These are phyloP conservation scores for Toxoplasma gondii DNA, from an alignment of 169 alveolate species.

Conservation along the genomic window DNA sequence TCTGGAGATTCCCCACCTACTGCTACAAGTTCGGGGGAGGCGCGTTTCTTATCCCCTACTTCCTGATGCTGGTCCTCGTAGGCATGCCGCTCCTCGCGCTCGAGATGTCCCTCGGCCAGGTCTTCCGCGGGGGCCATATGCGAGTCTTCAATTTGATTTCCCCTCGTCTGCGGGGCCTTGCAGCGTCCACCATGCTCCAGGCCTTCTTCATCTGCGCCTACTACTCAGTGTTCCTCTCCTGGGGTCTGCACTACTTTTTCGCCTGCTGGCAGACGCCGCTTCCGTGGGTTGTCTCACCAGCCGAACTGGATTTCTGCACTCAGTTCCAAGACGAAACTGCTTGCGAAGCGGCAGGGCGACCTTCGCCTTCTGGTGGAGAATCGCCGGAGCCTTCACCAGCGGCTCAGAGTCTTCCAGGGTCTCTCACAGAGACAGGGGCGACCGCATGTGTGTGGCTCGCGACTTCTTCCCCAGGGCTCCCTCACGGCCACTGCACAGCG, in stretches of 20 bases:
- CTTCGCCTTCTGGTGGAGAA: not conserved
- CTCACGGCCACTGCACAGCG: slow-evolving; percentile 16
- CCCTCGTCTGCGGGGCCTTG: slow-evolving; percentile 45
- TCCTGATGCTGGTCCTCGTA: slow-evolving; percentile 51
- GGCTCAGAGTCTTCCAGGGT: not conserved
- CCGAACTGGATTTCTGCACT: not conserved
- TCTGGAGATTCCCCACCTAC: slow-evolving; percentile 52
- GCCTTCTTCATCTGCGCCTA: slow-evolving; percentile 46
- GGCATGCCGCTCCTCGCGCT: slow-evolving; percentile 53
- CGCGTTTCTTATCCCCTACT: slow-evolving; percentile 3
- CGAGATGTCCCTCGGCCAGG: slow-evolving; percentile 35
- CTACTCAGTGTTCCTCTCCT: slow-evolving; percentile 45
- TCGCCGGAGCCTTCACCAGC: not conserved
- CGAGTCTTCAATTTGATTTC: not conserved
- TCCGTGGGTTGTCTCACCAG: slow-evolving; percentile 44
- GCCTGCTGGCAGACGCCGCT: slow-evolving; percentile 25
- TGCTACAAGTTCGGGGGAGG: slow-evolving; percentile 63
- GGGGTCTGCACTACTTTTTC: slow-evolving; percentile 24
- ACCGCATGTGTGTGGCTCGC: not conserved
- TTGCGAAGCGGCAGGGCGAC: slow-evolving; percentile 1
- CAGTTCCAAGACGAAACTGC: not conserved
- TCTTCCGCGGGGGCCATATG: slow-evolving; percentile 48
- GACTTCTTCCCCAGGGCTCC: not conserved
- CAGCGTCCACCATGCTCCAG: slow-evolving; percentile 29
- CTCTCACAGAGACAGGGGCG: not conserved